Base-by-base conservation (phyloP, 1,139 yeast species). In the Ogataea hybrid region DNA sequence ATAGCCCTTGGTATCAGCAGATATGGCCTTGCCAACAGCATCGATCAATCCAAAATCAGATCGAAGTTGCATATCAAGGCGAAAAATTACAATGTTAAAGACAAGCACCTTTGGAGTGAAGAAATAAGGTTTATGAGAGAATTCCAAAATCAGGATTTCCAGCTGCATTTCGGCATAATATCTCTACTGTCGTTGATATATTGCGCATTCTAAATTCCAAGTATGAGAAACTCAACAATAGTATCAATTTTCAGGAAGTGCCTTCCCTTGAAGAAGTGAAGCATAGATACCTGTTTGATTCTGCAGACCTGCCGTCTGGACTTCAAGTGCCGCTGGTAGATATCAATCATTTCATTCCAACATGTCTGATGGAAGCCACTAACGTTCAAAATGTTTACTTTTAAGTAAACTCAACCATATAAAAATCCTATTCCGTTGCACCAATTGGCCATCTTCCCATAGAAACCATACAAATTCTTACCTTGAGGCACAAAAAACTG, bases 371-470 rank as follows among this genome's bases (percentile, higher is more conserved):
- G 25, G 37, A 17, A 27, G 15, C 11, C 9, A 5, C 15, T 6
- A 10, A 14, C 17, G 20, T 12, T 6, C 16, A 9, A 20, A 5
- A 23, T 6, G 18, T n/a, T 10, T 39, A 38, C 28, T 39, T 32
- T 28, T 36, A 15, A 37, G 16, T 10, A 27, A 11, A n/a, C 16
- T 37, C 37, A 54, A 5, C 58, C 61, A 57, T 78, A 81, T 6
- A 79, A 58, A n/a, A 80, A 61, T 1, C 96, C 95, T 30, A 87
- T 55, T 0, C 88, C 85, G 53, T 82, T 80, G 35, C 83, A 62
- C 96, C 96, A 88, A 17, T 62, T 56, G 0, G 82, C 82, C 16
- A 74, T 59, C 52, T 75, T 75, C 1, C 95, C 95, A 51, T 74
- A 78, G 52, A 89, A 57, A 0, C 95, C 96, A 6, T 81, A 71